Conservation (phyloP, 768 basidiomycete species). For the Leccinellum rugosiceps region DNA sequence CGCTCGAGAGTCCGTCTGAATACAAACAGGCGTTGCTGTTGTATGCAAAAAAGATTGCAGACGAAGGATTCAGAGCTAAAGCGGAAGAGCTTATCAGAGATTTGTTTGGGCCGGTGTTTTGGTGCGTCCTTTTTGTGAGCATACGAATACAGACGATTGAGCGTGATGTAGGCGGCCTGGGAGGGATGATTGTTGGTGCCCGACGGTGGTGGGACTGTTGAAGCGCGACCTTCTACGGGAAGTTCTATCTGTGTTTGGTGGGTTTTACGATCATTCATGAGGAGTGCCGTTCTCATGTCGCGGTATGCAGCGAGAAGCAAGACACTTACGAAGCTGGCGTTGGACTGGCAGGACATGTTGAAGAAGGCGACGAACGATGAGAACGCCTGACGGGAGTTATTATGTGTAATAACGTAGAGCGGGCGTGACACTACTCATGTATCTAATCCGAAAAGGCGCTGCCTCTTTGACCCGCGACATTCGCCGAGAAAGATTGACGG, state of each 20-base stretch:
- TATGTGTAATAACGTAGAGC: too few species aligned
- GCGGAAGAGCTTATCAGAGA: slow-evolving; percentile 92
- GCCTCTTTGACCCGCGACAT: neutral
- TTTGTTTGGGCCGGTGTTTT: slow-evolving; percentile 85
- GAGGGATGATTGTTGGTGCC: slow-evolving; percentile 60
- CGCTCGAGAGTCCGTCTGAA: slow-evolving; percentile 81
- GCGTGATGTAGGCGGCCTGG: slow-evolving; percentile 55
- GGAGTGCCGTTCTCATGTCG: slow-evolving; percentile 3
- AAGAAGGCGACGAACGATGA: slow-evolving; percentile 61
- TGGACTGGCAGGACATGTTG: slow-evolving; percentile 81
- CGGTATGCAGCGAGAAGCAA: slow-evolving; percentile 60
- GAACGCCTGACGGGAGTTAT: slow-evolving; percentile 3
- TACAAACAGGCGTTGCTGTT: slow-evolving; percentile 71
- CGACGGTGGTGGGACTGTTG: slow-evolving; percentile 63
- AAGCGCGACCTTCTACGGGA: slow-evolving; percentile 86
- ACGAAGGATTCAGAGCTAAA: slow-evolving; percentile 84
- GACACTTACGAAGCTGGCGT: slow-evolving; percentile 67
- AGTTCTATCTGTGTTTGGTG: slow-evolving; percentile 76
- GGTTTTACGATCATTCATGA: slow-evolving; percentile 23
- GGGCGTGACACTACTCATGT: neutral
- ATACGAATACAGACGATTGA: neutral
- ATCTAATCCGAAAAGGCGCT: slow-evolving; percentile 1
- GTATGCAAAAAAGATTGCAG: slow-evolving; percentile 84
- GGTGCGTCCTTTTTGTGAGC: slow-evolving; percentile 47
- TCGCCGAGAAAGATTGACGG: neutral